Percentiles rank a stretch among this genome's conserved stretches.
Conservation (phyloP, 176 grass and related monocot species). For the Dactylis glomerata region DNA sequence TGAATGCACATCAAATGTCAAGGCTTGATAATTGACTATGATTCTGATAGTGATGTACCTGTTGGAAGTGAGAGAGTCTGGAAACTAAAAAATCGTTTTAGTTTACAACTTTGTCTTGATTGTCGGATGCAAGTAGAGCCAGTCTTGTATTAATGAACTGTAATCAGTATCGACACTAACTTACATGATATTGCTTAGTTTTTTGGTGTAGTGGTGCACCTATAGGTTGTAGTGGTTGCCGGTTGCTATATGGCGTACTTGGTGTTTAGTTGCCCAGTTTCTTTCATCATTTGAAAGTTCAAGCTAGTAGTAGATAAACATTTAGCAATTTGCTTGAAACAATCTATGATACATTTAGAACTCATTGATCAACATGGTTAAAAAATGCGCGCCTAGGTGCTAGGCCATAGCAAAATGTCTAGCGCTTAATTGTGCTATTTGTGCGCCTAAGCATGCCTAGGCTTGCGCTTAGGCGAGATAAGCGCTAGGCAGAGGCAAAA, state of each 20-base stretch:
- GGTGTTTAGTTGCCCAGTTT: neutral
- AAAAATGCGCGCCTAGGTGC: too few relatives aligned
- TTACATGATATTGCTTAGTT: neutral
- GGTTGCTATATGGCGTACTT: neutral
- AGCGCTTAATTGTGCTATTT: too few relatives aligned
- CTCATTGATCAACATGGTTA: neutral
- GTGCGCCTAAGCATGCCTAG: too few relatives aligned
- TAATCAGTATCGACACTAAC: neutral
- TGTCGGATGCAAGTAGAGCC: neutral
- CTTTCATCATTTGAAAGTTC: neutral
- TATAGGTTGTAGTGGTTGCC: neutral
- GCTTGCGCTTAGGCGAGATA: too few relatives aligned
- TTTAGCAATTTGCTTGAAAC: neutral
- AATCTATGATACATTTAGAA: neutral
- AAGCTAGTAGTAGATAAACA: neutral
- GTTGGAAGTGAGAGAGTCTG: neutral
- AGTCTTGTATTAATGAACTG: neutral
- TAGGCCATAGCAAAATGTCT: too few relatives aligned
- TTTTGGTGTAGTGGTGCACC: neutral
- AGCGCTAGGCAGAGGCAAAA: too few relatives aligned
- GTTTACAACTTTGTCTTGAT: neutral
- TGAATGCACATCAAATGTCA: neutral
- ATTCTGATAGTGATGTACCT: neutral
- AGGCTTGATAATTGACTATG: neutral
- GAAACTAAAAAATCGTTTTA: neutral